Evolutionary conservation across 306 rosid species (phyloP).

Genomic region (Trifolium dubium): DNA sequence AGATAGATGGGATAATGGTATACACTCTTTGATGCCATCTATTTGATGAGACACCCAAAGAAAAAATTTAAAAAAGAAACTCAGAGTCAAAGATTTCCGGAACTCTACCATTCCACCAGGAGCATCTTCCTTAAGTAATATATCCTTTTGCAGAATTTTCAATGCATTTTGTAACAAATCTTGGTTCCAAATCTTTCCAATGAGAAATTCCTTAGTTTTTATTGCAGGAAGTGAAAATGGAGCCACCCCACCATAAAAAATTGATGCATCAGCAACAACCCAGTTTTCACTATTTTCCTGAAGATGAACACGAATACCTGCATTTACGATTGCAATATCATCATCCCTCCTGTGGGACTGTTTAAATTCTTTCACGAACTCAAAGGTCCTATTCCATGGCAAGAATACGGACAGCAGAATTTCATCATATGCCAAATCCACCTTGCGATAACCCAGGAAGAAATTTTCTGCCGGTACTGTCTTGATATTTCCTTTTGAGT

Average conservation of each 20-base stretch:
- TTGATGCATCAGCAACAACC: constrained; percentile 80
- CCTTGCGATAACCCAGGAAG: constrained; percentile 88
- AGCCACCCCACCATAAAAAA: constrained; percentile 96
- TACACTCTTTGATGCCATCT: constrained; percentile 50
- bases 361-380: constrained; percentile 89
- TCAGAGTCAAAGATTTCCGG: constrained; percentile 72
- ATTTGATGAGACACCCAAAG: constrained; percentile 93
- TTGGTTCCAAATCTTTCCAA: constrained; percentile 80
- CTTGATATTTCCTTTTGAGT: constrained; percentile 70
- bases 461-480: constrained; percentile 72
- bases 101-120: constrained; percentile 99
- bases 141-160: constrained; percentile 62
- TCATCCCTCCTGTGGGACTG: constrained; percentile 98
- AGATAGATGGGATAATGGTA: constrained; percentile 77
- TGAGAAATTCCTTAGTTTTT: constrained; percentile 68
- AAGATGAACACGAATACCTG: constrained; percentile 83
- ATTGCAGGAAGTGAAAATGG: constrained; percentile 71
- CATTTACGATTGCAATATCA: constrained; percentile 95
- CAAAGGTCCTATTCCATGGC: constrained; percentile 88
- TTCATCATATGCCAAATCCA: constrained; percentile 75
- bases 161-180: constrained; percentile 72
- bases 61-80: constrained; percentile 92
- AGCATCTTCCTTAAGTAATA: constrained; percentile 69
- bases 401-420: constrained; percentile 82
- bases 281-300: constrained; percentile 55